These are phyloP conservation scores for Hondaea fermentalgiana DNA, from an alignment of 108 stramenopile species.

Conservation along the genomic window DNA sequence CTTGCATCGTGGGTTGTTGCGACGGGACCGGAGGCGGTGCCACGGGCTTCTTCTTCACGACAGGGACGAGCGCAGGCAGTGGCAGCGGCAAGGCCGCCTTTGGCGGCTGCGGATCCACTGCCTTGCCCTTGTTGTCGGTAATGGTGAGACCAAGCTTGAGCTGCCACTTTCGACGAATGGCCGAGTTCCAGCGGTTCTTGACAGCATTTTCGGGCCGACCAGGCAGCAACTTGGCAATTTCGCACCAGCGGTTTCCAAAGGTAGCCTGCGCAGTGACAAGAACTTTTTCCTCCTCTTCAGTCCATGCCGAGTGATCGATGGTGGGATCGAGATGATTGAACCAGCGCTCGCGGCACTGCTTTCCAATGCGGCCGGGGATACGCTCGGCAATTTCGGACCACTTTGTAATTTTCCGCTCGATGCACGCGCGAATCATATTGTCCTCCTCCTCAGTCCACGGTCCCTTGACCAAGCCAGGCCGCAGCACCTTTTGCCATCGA, in stretches of 20 bases:
- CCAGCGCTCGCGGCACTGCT: conserved; percentile 97
- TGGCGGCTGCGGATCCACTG: not conserved
- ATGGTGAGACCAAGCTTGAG: conserved; percentile 13
- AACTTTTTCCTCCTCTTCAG: conserved; percentile 67
- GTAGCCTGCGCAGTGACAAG: conserved; percentile 42
- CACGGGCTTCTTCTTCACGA: not conserved
- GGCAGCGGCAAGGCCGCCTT: not conserved
- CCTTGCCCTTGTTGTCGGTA: conserved; percentile 3
- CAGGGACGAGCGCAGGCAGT: not conserved
- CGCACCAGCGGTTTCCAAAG: conserved; percentile 52
- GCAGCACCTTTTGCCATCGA: conserved; percentile 58
- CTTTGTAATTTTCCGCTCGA: conserved; percentile 63
- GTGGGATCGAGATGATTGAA: conserved; percentile 80
- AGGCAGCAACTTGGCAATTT: conserved; percentile 59
- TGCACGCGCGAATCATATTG: conserved; percentile 47
- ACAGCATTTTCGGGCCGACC: conserved; percentile 60
- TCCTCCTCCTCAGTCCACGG: conserved; percentile 70
- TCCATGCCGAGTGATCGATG: conserved; percentile 82
- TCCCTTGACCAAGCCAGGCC: conserved; percentile 50
- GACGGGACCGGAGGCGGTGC: not conserved
- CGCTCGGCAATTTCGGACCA: conserved; percentile 84
- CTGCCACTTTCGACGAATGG: conserved; percentile 38
- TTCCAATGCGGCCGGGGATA: conserved; percentile 88
- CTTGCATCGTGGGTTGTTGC: not conserved
- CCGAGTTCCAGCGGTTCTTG: conserved; percentile 58